Conservation (phyloP, 495 filamentous ascomycete genomes). For the Tetracladium setigerum region DNA sequence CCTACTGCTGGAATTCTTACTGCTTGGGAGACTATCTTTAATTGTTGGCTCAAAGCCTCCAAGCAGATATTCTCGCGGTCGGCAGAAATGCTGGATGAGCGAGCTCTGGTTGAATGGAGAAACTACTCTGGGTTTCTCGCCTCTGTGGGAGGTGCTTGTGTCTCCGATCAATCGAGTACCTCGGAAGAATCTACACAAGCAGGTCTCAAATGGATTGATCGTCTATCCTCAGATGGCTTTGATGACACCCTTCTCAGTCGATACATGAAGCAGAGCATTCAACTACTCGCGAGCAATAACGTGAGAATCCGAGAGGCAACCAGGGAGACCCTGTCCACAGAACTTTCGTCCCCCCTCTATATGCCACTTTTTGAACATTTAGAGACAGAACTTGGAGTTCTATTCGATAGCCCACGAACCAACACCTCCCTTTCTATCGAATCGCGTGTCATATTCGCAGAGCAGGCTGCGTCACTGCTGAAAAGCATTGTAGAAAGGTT, state of each 20-base stretch:
- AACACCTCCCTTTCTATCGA: slow-evolving; percentile 44
- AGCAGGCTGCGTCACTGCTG: slow-evolving; percentile 54
- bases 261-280: slow-evolving; percentile 53
- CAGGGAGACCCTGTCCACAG: slow-evolving; percentile 51
- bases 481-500: slow-evolving; percentile 54
- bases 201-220: slow-evolving; percentile 51
- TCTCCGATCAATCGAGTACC: slow-evolving; percentile 43
- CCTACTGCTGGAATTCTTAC: slow-evolving; percentile 52
- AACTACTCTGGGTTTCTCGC: slow-evolving; percentile 61
- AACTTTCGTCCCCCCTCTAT: slow-evolving; percentile 51
- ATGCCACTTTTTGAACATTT: slow-evolving; percentile 52
- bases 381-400: slow-evolving; percentile 50
- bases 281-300: slow-evolving; percentile 53
- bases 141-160: slow-evolving; percentile 57
- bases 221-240: slow-evolving; percentile 47
- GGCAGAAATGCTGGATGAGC: slow-evolving; percentile 42
- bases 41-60: slow-evolving; percentile 49
- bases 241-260: slow-evolving; percentile 49
- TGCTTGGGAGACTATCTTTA: slow-evolving; percentile 57
- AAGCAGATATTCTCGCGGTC: slow-evolving; percentile 46
- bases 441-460: slow-evolving; percentile 52
- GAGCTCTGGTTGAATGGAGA: slow-evolving; percentile 51
- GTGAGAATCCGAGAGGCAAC: slow-evolving; percentile 55
- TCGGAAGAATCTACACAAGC: slow-evolving; percentile 47
- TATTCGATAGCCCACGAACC: slow-evolving; percentile 45